Evolutionary conservation across 352 stramenopile genomes (phyloP).

Genomic region (Phytopythium chamaehyphon): DNA sequence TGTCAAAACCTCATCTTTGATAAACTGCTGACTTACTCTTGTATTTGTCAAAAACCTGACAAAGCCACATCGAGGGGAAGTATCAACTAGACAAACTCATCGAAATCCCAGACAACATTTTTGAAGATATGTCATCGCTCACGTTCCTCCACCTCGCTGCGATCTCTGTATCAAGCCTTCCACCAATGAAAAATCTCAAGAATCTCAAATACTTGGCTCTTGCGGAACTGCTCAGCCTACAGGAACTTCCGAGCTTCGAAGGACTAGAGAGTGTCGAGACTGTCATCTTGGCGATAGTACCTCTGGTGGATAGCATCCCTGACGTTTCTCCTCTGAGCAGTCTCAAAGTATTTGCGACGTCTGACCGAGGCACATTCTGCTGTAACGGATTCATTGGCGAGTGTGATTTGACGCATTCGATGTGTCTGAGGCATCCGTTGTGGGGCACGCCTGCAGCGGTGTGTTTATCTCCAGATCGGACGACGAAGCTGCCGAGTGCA

Average conservation of each 20-base stretch:
- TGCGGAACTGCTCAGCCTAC: too few species aligned
- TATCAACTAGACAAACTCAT: not conserved
- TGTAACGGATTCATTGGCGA: conserved; percentile 13
- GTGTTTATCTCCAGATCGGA: not conserved
- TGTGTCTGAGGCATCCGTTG: conserved; percentile 6
- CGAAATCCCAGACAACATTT: conserved; percentile 23
- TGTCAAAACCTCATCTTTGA: too few species aligned
- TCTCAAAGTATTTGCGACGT: conserved; percentile 1
- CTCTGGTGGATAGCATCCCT: not conserved
- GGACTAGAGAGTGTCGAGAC: conserved; percentile 4
- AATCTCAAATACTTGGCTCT: too few species aligned
- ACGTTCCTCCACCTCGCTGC: conserved; percentile 30
- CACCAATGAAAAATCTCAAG: not conserved
- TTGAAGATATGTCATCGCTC: conserved; percentile 27
- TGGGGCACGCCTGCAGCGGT: conserved; percentile 1
- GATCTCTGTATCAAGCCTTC: not conserved
- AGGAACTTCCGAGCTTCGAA: not conserved
- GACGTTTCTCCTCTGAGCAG: conserved; percentile 4
- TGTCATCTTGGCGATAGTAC: not conserved
- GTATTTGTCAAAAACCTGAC: too few species aligned
- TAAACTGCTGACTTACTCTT: too few species aligned
- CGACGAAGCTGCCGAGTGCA: conserved; percentile 5
- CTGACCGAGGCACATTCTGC: not conserved
- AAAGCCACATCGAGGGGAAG: conserved; percentile 10
- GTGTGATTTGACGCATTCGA: conserved; percentile 9